phyloP scores from a whole-genome alignment of 306 rosid species.

The Malus domestica region DNA sequence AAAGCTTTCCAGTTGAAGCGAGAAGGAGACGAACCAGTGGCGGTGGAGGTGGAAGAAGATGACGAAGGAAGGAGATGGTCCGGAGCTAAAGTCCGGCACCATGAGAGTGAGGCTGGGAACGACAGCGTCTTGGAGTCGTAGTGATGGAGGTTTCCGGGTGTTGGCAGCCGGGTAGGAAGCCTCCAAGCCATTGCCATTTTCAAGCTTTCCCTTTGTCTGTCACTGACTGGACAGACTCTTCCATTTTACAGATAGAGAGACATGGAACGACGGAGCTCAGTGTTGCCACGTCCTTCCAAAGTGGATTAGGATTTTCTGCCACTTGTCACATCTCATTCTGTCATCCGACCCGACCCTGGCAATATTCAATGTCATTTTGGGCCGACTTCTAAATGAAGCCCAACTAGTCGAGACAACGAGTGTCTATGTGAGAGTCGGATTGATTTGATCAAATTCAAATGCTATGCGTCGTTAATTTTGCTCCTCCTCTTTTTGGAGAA shows the following conservation, averaged over 20 bases:
- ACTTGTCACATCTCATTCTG: slow-evolving; percentile 19
- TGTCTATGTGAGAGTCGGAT: too few species aligned
- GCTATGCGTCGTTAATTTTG: too few species aligned
- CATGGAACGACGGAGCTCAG: slow-evolving; percentile 15
- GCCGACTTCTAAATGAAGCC: background rate
- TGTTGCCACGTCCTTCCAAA: slow-evolving; percentile 40
- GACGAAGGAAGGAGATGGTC: slow-evolving; percentile 17
- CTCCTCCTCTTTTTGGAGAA: too few species aligned
- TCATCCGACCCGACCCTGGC: background rate
- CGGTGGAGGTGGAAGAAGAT: slow-evolving; percentile 21
- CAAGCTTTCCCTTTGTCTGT: background rate
- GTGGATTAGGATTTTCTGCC: slow-evolving; percentile 26
- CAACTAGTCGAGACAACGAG: background rate
- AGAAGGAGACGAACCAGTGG: slow-evolving; percentile 3
- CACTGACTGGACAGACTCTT: background rate
- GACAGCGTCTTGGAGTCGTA: background rate
- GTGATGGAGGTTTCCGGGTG: slow-evolving; percentile 23
- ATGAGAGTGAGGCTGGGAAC: slow-evolving; percentile 24
- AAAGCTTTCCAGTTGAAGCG: background rate
- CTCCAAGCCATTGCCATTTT: slow-evolving; percentile 49
- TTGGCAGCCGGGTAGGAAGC: slow-evolving; percentile 38
- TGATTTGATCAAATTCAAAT: too few species aligned
- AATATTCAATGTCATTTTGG: too few species aligned
- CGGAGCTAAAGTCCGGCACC: slow-evolving; percentile 36
- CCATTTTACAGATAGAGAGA: background rate